Evolutionary conservation across 805 yeast species (phyloP), one percentile per base, ranked within the genome.

Genomic region (Suhomyces kilbournensis): DNA sequence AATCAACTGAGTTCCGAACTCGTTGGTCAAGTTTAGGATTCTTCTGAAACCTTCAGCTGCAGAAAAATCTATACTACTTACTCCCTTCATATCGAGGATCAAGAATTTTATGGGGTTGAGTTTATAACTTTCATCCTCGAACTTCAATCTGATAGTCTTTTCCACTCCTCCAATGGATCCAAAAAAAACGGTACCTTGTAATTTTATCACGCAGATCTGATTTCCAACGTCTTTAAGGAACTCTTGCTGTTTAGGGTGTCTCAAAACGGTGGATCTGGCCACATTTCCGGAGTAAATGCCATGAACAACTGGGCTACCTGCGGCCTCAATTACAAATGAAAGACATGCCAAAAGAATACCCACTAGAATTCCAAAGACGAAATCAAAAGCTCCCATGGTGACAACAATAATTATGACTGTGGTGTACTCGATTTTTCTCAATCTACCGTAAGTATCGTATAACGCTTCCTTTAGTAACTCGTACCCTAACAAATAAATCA

Each of bases 81-180:
- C 96, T 38, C 86, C 83, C 59, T 85, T 85, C 79, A 94, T 85
- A 70, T 94, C 99, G 46, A 94, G 66, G 48, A 94, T 83, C 56
- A 94, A 72, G 65, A 85, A 94, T 62, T 88, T 83, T 60, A 94
- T 85, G 25, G 94, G 90, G 50, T 79, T 79, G 44, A 66, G 69
- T 20, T 67, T 64, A 62, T 79, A 84, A 17, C 67, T 63, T 3
- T 70, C 73, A n/a, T 77, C 75, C 39, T 86, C 91, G 61, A 90
- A 81, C 56, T 85, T 70, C 5, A 72, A 72, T 53, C 94, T 79
- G 52, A 93, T 85, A 49, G 82, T 80, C 42, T 81, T 79, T 69
- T 94, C 99, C 46, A 94, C 86, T 1, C 93, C 88, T 19, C 96
- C 96, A 66, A 93, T 92, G 0, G 97, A 90, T 1, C 99, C 99